Conservation (phyloP, 148 eudicot species). For the Diospyros lotus region DNA sequence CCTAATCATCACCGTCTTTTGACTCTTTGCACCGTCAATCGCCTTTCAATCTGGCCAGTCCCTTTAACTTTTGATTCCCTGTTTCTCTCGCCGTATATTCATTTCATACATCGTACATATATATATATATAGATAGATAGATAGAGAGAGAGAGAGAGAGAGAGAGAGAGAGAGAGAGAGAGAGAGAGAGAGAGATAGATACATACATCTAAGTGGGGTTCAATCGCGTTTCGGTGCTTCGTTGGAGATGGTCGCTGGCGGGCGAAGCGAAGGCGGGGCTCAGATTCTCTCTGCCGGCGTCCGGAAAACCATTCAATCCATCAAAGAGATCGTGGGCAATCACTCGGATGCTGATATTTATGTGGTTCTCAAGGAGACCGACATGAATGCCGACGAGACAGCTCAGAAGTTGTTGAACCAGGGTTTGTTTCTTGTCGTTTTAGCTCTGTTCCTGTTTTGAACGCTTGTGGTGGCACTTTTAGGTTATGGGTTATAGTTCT, state of each 20-base stretch:
- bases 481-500: no score
- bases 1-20: not conserved
- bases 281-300: constrained; percentile 42
- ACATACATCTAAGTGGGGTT: not conserved
- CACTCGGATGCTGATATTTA: constrained; percentile 79
- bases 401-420: constrained; percentile 67
- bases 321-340: constrained; percentile 68
- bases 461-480: not conserved
- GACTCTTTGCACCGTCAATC: not conserved
- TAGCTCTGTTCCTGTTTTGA: not conserved
- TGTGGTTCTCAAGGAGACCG: constrained; percentile 55
- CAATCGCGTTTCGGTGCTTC: not conserved
- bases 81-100: not conserved
- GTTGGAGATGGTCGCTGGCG: constrained; percentile 43
- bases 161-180: no score
- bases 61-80: not conserved
- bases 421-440: constrained; percentile 32
- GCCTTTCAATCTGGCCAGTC: no score
- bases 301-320: constrained; percentile 50
- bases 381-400: constrained; percentile 81
- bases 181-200: no score
- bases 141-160: no score
- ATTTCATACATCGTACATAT: no score
- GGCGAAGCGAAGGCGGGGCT: constrained; percentile 46
- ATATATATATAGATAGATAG: no score